Evolutionary conservation across 163 green algal species (phyloP), one percentile per base, ranked within the genome.

Genomic region (Volvox carteri): DNA sequence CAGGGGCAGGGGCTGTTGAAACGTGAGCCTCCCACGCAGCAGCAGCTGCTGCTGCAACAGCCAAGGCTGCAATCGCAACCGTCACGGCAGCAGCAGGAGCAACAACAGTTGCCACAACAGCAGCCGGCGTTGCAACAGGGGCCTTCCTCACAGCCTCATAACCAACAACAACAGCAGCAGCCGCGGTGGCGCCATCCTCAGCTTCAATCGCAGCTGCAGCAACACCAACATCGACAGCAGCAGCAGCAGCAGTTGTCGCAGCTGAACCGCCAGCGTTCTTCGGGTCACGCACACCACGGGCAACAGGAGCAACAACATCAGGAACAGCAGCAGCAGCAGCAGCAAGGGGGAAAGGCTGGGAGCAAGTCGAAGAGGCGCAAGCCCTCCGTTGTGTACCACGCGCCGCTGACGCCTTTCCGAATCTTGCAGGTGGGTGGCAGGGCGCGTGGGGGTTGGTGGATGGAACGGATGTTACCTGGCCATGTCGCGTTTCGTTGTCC

Each of bases 361-460:
- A 37, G 60, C 6, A 44, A 7, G 30, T 48, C 30, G 48, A 62
- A 25, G 23, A 37, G 6, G 37, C 37, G 35, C n/a, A n/a, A 35
- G 75, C 23, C 54, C 4, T 19, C 18, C 19, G 25, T 9, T 39
- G 50, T 12, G 21, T 12, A 44, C 33, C 41, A 78, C 25, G 18
- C 44, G 41, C 79, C 79, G 1, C 42, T 78, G 16, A 78, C 60
- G 30, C 79, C 79, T 0, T 48, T 35, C 25, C 1, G 16, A 5
- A 75, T 86, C 19, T 30, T 86, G 37, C 62, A 78, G 79, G 79
- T 86, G 79, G 9, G 56, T n/a, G n/a, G n/a, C n/a, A n/a, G n/a
- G n/a, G n/a, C n/a, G n/a, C n/a, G n/a, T n/a, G n/a, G n/a, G n/a
- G n/a, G n/a, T n/a, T n/a, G n/a, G n/a, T n/a, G n/a, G n/a, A n/a